Base-by-base conservation (phyloP, 495 filamentous ascomycete species). In the Parathielavia appendiculata region DNA sequence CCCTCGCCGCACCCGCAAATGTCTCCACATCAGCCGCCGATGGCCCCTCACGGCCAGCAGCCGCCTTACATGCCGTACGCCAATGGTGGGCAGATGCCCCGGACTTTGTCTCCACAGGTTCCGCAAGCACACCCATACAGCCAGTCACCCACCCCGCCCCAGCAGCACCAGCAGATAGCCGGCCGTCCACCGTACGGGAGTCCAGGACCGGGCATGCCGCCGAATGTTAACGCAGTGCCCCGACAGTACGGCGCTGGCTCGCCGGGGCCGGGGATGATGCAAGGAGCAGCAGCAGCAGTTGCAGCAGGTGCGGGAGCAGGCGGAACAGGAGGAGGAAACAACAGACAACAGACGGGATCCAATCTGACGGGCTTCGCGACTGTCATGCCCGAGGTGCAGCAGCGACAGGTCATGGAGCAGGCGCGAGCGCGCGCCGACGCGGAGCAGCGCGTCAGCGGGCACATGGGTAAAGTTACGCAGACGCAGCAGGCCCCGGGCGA, bases 351-450 rank as follows among this genome's bases (percentile, higher is more conserved):
- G 26, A 30, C 57, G 57, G 65, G 17, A 52, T 52, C 45, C 17
- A 60, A 54, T 35, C 62, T 68, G 14, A 68, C 71, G 11, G 71
- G 73, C 23, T 73, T 70, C 43, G 66, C 69, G 0, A 71, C 69
- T 1, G 69, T 73, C 38, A 72, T 73, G 68, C 65, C 66, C 5
- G 65, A 70, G 35, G 61, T 64, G 12, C 69, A 72, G 43, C 72
- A 73, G 53, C 65, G 69, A 13, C 68, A 68, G 53, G 63, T 73
- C 1, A 67, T 78, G 73, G 72, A 78, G 36, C 77, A 78, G 62
- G 75, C 75, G 12, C 67, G 72, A 36, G 76, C 77, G 17, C 65
- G 75, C 4, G 73, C 75, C 30, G 71, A 73, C 49, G 75, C 73
- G 1, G 71, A 71, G 44, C 71, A 72, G 53, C 65, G 57, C 22